These are phyloP conservation scores for Chrysoporthe austroafricana DNA, from an alignment of 2,329 filamentous ascomycete genomes.

Conservation along the genomic window DNA sequence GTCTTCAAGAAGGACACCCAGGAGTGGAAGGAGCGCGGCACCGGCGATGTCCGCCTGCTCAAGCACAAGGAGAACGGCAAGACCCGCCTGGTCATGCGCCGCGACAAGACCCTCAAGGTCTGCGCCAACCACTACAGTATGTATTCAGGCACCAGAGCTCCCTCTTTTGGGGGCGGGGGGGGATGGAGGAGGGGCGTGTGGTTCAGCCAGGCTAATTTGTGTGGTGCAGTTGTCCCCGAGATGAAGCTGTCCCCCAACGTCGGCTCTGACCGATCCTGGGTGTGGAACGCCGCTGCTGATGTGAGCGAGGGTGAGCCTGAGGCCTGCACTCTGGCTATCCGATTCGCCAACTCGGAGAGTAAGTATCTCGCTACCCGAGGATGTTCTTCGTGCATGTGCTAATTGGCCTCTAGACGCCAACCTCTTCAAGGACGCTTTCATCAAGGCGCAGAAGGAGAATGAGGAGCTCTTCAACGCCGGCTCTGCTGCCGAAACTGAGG, in stretches of 20 bases:
- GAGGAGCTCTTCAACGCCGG: slow-evolving; percentile 73
- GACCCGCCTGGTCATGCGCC: slow-evolving; percentile 96
- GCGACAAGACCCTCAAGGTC: slow-evolving; percentile 99
- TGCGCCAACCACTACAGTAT: slow-evolving; percentile 99
- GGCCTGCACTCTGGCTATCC: slow-evolving; percentile 92
- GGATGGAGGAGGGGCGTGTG: no score
- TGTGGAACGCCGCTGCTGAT: slow-evolving; percentile 97
- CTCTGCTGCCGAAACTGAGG: slow-evolving; percentile 37
- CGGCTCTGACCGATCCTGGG: slow-evolving; percentile 97
- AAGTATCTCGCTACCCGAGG: slow-evolving; percentile 44
- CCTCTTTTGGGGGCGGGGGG: no score
- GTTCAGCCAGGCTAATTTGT: background rate
- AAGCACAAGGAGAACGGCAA: slow-evolving; percentile 99
- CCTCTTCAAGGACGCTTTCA: slow-evolving; percentile 94
- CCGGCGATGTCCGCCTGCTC: slow-evolving; percentile 91
- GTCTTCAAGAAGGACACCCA: slow-evolving; percentile 89
- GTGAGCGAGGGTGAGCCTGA: slow-evolving; percentile 98
- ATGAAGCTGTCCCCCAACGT: slow-evolving; percentile 99
- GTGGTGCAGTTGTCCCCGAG: slow-evolving; percentile 79
- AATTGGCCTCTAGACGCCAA: slow-evolving; percentile 76
- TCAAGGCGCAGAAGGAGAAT: slow-evolving; percentile 96
- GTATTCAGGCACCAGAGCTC: slow-evolving; percentile 40
- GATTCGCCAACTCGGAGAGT: slow-evolving; percentile 98
- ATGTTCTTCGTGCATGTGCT: slow-evolving; percentile 27
- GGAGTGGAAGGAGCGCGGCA: slow-evolving; percentile 99